These are phyloP conservation scores for Urtica urens DNA, from an alignment of 306 rosid genomes.

Conservation along the genomic window DNA sequence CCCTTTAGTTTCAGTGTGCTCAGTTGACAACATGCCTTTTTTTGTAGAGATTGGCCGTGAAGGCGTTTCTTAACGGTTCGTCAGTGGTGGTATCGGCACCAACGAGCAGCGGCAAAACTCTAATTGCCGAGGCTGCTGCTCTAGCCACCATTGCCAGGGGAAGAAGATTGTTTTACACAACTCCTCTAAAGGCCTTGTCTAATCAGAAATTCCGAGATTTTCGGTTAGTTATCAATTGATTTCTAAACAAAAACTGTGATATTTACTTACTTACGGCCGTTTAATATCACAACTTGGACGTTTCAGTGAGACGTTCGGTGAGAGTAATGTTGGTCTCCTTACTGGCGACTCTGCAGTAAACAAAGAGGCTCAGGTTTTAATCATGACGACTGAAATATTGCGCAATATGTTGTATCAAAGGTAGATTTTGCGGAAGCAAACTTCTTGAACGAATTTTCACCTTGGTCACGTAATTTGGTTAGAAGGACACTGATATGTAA, in stretches of 20 bases:
- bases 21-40: too few relatives aligned
- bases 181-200: constrained; percentile 94
- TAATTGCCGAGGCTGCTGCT: constrained; percentile 92
- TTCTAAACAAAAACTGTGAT: constrained; percentile 6
- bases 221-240: constrained; percentile 34
- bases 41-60: constrained; percentile 61
- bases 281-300: constrained; percentile 3
- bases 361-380: constrained; percentile 81
- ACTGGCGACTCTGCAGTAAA: constrained; percentile 86
- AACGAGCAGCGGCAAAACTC: constrained; percentile 92
- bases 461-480: neutral
- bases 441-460: neutral
- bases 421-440: constrained; percentile 21
- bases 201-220: constrained; percentile 97
- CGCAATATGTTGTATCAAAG: constrained; percentile 97
- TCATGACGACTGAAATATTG: constrained; percentile 95
- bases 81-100: constrained; percentile 98
- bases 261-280: neutral
- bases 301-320: constrained; percentile 79
- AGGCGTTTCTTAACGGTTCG: constrained; percentile 80
- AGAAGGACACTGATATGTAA: neutral
- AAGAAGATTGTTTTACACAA: constrained; percentile 69
- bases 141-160: constrained; percentile 74
- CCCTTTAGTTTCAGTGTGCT: too few relatives aligned
- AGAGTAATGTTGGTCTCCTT: constrained; percentile 78